A percentile compares a stretch with the other conserved stretches of the same genome.
Evolutionary conservation across 2,329 filamentous ascomycete genomes (phyloP).

Genomic region (Rasamsonia emersonii): DNA sequence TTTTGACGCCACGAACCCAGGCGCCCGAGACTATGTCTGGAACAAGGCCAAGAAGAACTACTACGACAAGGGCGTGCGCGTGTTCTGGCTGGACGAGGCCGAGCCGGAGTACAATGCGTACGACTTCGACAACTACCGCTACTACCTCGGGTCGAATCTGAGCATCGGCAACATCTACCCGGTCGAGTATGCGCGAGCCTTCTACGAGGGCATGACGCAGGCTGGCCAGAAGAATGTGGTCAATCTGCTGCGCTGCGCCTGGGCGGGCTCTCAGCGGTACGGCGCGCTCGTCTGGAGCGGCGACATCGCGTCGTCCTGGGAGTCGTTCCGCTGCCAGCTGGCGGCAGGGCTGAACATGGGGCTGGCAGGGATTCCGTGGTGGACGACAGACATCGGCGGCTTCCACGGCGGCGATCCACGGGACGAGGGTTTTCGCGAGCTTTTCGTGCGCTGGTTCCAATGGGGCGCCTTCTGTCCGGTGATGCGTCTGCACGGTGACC

Average conservation of each 20-base stretch:
- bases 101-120: slow-evolving; percentile 58
- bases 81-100: slow-evolving; percentile 63
- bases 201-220: slow-evolving; percentile 50
- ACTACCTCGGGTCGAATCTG: slow-evolving; percentile 47
- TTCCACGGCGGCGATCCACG: slow-evolving; percentile 57
- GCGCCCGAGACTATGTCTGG: slow-evolving; percentile 53
- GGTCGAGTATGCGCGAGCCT: slow-evolving; percentile 48
- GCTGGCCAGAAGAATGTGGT: slow-evolving; percentile 50
- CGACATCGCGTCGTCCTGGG: slow-evolving; percentile 58
- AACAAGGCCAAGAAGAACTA: slow-evolving; percentile 52
- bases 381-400: slow-evolving; percentile 63
- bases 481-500: slow-evolving; percentile 58
- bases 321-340: slow-evolving; percentile 50
- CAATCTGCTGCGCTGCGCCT: slow-evolving; percentile 51
- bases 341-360: slow-evolving; percentile 59
- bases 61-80: slow-evolving; percentile 51
- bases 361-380: slow-evolving; percentile 56
- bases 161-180: slow-evolving; percentile 55
- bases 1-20: slow-evolving; percentile 57
- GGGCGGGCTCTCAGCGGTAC: slow-evolving; percentile 54
- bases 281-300: slow-evolving; percentile 60
- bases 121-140: slow-evolving; percentile 60
- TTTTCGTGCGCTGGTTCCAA: slow-evolving; percentile 61
- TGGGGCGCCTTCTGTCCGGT: slow-evolving; percentile 61
- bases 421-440: slow-evolving; percentile 50